These are phyloP conservation scores for Didymellaceae sp. DNA, from an alignment of 2,329 filamentous ascomycete species.

Conservation along the genomic window DNA sequence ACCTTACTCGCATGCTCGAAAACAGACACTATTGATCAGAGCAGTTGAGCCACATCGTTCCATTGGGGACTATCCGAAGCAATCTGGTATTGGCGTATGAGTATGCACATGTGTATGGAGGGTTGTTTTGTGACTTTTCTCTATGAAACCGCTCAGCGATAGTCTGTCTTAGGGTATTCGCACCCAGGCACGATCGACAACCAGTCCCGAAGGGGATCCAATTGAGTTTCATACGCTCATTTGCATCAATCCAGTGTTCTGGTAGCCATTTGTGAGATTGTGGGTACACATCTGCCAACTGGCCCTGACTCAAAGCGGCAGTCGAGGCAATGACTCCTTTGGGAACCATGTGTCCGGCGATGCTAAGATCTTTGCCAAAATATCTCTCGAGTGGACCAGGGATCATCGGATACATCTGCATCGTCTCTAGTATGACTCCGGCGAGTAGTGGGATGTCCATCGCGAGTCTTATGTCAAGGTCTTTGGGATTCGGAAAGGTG, in stretches of 20 bases:
- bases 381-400: conserved; percentile 13
- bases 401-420: conserved; percentile 13
- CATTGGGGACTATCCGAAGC: too few species aligned
- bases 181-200: conserved; percentile 5
- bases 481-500: neutral
- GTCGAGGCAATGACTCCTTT: conserved; percentile 7
- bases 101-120: too few species aligned
- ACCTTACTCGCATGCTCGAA: too few species aligned
- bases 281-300: conserved; percentile 1
- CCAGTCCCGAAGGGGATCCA: conserved; percentile 9
- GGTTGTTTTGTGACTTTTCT: too few species aligned
- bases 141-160: too few species aligned
- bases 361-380: conserved; percentile 7
- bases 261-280: conserved; percentile 1
- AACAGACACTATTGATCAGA: conserved; percentile 18
- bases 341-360: conserved; percentile 5
- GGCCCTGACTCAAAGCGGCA: conserved; percentile 4
- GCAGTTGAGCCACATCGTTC: too few species aligned
- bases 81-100: too few species aligned
- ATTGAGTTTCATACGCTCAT: conserved; percentile 11
- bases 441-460: conserved; percentile 8
- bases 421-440: conserved; percentile 12
- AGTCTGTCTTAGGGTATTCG: too few species aligned
- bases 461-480: conserved; percentile 3
- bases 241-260: conserved; percentile 1